Evolutionary conservation across 345 rosid genomes (phyloP).

Genomic region (Zanthoxylum bungeanum): DNA sequence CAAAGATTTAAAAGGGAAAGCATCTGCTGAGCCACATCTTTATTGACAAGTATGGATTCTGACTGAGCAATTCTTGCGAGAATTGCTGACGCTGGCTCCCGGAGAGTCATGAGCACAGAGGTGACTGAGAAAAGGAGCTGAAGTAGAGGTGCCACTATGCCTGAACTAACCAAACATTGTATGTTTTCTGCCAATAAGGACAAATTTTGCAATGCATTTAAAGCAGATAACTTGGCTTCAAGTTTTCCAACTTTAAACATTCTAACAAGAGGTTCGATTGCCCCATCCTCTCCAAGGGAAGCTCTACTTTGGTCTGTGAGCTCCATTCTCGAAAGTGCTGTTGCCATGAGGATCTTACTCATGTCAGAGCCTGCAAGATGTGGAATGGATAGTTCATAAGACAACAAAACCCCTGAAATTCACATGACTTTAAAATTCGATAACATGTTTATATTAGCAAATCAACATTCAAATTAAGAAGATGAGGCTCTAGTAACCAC

Average conservation of each 20-base stretch:
- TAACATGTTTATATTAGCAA: neutral
- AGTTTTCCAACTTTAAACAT: constrained; percentile 70
- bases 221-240: constrained; percentile 63
- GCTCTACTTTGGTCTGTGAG: constrained; percentile 62
- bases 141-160: constrained; percentile 48
- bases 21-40: constrained; percentile 72
- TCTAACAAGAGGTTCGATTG: constrained; percentile 49
- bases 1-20: constrained; percentile 64
- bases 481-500: neutral
- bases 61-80: constrained; percentile 64
- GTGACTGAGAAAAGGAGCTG: constrained; percentile 80
- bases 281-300: constrained; percentile 64
- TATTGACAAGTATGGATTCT: constrained; percentile 49
- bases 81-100: constrained; percentile 76
- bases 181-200: constrained; percentile 45
- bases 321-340: constrained; percentile 64
- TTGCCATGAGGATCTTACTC: constrained; percentile 78
- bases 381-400: neutral
- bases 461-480: neutral
- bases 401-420: neutral
- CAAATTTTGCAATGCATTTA: constrained; percentile 59
- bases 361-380: constrained; percentile 61
- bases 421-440: neutral
- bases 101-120: constrained; percentile 73
- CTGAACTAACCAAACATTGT: constrained; percentile 46